Percentiles rank a stretch among this genome's conserved stretches.
These are phyloP conservation scores for Fraxinus nigra DNA, from an alignment of 305 asterid genomes.

Conservation along the genomic window DNA sequence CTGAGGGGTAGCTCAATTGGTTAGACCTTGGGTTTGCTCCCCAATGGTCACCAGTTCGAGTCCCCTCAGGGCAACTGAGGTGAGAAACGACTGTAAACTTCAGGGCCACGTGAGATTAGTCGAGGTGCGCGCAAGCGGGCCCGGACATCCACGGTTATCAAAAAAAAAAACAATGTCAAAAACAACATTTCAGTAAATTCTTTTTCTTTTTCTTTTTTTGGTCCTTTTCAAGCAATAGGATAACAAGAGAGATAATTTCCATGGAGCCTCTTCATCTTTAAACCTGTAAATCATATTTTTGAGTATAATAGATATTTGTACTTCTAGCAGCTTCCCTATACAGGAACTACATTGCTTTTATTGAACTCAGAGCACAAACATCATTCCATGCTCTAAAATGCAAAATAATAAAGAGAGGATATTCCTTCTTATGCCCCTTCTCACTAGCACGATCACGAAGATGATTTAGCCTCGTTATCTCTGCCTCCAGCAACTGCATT, in stretches of 20 bases:
- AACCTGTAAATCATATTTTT: background rate
- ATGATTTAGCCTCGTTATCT: slow-evolving; percentile 65
- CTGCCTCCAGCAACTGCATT: slow-evolving; percentile 69
- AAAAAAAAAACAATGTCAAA: background rate
- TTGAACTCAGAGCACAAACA: background rate
- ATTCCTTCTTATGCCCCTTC: slow-evolving; percentile 83
- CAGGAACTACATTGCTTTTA: background rate
- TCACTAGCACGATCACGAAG: slow-evolving; percentile 91
- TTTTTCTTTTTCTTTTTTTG: background rate
- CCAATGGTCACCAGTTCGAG: too few relatives aligned
- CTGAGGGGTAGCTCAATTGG: too few relatives aligned
- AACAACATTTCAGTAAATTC: background rate
- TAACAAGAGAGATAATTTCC: background rate
- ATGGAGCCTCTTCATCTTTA: slow-evolving; percentile 8
- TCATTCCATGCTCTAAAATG: background rate
- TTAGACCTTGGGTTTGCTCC: too few relatives aligned
- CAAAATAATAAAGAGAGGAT: slow-evolving; percentile 54
- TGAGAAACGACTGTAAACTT: too few relatives aligned
- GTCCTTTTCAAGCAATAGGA: background rate
- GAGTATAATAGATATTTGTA: background rate
- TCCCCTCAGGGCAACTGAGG: too few relatives aligned
- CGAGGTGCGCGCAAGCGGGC: too few relatives aligned
- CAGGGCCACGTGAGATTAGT: too few relatives aligned
- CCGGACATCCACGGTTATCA: too few relatives aligned
- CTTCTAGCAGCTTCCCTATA: slow-evolving; percentile 12